A percentile compares a stretch with the other conserved stretches of the same genome.
Conservation (phyloP, 495 filamentous ascomycete species). For the Aspergillus egyptiacus region DNA sequence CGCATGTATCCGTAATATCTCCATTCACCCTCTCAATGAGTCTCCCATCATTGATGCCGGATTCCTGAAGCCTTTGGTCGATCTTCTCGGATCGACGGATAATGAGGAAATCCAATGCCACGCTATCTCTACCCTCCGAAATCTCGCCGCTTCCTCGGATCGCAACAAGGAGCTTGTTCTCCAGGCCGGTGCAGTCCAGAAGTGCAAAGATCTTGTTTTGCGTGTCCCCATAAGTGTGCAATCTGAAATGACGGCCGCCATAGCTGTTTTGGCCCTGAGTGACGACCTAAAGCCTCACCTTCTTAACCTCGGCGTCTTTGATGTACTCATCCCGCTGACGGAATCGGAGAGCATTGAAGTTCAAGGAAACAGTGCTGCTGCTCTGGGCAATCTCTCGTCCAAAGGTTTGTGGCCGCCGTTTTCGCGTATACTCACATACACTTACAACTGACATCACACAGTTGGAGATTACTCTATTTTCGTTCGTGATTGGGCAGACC, state of each 20-base stretch:
- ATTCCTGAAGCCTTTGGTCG: slow-evolving; percentile 88
- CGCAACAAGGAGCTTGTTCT: slow-evolving; percentile 94
- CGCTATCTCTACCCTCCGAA: slow-evolving; percentile 93
- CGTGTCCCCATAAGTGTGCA: slow-evolving; percentile 92
- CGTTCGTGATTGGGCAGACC: slow-evolving; percentile 85
- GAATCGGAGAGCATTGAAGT: slow-evolving; percentile 95
- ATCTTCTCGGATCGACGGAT: slow-evolving; percentile 88
- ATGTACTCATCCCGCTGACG: slow-evolving; percentile 91
- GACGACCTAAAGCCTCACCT: slow-evolving; percentile 92
- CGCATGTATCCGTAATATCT: slow-evolving; percentile 97
- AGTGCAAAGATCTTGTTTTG: slow-evolving; percentile 94
- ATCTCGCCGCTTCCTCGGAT: slow-evolving; percentile 93
- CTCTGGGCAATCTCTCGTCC: slow-evolving; percentile 89
- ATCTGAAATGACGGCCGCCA: slow-evolving; percentile 98
- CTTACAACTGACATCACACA: slow-evolving; percentile 29
- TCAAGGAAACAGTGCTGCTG: slow-evolving; percentile 95
- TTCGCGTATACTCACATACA: not conserved
- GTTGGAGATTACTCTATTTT: slow-evolving; percentile 97
- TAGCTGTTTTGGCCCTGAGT: slow-evolving; percentile 92
- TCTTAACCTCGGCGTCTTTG: slow-evolving; percentile 89
- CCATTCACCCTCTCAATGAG: slow-evolving; percentile 97
- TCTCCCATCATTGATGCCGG: slow-evolving; percentile 99
- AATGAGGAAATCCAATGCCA: slow-evolving; percentile 99
- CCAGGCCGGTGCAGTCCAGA: slow-evolving; percentile 93
- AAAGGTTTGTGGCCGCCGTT: slow-evolving; percentile 61